A percentile compares a stretch with the other conserved stretches of the same genome.
Evolutionary conservation across 495 filamentous ascomycete genomes (phyloP).

Genomic region (Penicillium desertorum): DNA sequence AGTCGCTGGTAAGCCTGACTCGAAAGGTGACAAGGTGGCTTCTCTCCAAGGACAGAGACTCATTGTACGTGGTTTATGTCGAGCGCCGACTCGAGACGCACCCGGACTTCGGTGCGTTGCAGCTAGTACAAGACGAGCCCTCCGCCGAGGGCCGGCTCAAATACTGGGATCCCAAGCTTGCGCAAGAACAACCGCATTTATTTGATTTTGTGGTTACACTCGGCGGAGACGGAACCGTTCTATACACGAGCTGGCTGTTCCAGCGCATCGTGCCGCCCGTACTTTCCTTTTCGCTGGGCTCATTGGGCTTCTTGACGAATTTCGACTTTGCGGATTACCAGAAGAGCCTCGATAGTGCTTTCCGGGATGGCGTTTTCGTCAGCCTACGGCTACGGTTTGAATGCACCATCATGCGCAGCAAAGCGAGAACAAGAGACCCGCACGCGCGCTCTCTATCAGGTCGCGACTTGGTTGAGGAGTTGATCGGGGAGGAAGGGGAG

Average conservation of each 20-base stretch:
- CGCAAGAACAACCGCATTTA: slow-evolving; percentile 70
- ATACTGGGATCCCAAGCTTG: slow-evolving; percentile 83
- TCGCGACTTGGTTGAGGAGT: slow-evolving; percentile 81
- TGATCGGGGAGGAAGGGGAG: slow-evolving; percentile 80
- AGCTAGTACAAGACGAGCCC: slow-evolving; percentile 58
- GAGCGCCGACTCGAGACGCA: slow-evolving; percentile 71
- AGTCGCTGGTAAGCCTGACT: slow-evolving; percentile 74
- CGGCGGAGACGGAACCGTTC: slow-evolving; percentile 94
- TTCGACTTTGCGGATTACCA: slow-evolving; percentile 82
- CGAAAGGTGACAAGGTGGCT: slow-evolving; percentile 79
- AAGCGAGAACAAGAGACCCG: slow-evolving; percentile 35
- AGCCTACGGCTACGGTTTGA: slow-evolving; percentile 87
- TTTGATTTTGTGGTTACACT: slow-evolving; percentile 95
- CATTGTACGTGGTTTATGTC: slow-evolving; percentile 72
- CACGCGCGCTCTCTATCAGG: slow-evolving; percentile 24
- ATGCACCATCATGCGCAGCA: slow-evolving; percentile 89
- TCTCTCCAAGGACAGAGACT: slow-evolving; percentile 69
- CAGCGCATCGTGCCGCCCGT: slow-evolving; percentile 95
- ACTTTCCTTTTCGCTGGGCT: slow-evolving; percentile 86
- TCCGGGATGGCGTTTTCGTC: slow-evolving; percentile 84
- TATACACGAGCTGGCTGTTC: slow-evolving; percentile 96
- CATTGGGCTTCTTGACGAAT: slow-evolving; percentile 92
- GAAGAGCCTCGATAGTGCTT: slow-evolving; percentile 66
- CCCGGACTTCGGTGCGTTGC: slow-evolving; percentile 65
- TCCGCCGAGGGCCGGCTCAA: slow-evolving; percentile 60